Base-by-base conservation (phyloP, 179 eudicot genomes). In the Spergularia azorica region DNA sequence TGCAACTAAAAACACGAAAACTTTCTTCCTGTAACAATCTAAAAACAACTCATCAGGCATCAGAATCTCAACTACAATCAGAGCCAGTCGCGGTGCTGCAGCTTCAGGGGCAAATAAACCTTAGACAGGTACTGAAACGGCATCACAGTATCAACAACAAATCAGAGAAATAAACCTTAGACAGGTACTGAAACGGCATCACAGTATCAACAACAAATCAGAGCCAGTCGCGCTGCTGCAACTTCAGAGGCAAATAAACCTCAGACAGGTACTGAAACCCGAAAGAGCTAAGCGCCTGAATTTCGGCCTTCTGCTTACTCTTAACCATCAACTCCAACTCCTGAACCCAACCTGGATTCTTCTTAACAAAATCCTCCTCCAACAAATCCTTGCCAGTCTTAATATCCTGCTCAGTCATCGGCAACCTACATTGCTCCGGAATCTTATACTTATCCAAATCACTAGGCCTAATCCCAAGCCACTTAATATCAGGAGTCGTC, bases 301-400 rank as follows among this genome's bases (percentile, higher is more conserved):
- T 95, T 70, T 95, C 99, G 75, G 99, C 99, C 92, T 95, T 95
- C 75, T 93, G 97, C 82, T 87, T 95, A 4, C 97, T 87, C 89
- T 91, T 93, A 79, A 95, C 99, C 99, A 95, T 95, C 84, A 95
- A 59, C 85, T 82, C 92, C 89, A 95, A 78, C 88, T 95, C 99
- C 78, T 91, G 85, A 46, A 95, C 99, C 99, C 97, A 95, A 12
- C 88, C 92, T 0, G 95, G 95, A 86, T 93, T 95, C 89, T 95
- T 95, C 94, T 93, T 93, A 81, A 95, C 99, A 62, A 95, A 95
- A 87, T 95, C 99, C 85, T 95, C 99, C 88, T 93, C 97, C 80
- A 95, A 63, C 95, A 95, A 26, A 72, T 95, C 97, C 86, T 91
- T 93, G 55, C 99, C 97, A 0, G 99, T 95, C 95, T 93, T 95